These are phyloP conservation scores for Cyclocybe aegerita DNA, from an alignment of 768 basidiomycete genomes.

Conservation along the genomic window DNA sequence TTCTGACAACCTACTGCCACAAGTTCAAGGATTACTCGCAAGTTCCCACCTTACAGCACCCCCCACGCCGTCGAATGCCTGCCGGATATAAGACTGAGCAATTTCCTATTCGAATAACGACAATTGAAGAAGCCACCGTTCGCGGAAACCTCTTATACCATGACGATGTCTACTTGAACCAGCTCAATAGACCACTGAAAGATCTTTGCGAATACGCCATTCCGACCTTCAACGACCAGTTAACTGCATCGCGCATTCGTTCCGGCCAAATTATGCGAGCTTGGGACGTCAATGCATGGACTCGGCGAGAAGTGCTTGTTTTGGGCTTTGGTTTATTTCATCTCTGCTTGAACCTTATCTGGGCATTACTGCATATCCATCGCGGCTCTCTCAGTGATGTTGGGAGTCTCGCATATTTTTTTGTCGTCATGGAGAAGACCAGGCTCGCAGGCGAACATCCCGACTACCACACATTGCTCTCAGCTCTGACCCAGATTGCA, in stretches of 20 bases:
- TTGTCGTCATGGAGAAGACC: constrained; percentile 28
- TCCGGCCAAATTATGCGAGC: too few species aligned
- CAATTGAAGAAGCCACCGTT: constrained; percentile 26
- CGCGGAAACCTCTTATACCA: constrained; percentile 21
- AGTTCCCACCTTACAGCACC: too few species aligned
- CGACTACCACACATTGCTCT: constrained; percentile 30
- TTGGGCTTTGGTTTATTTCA: constrained; percentile 32
- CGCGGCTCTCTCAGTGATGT: constrained; percentile 20
- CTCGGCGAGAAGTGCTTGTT: constrained; percentile 19
- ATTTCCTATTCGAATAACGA: constrained; percentile 17
- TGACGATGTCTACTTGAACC: constrained; percentile 18
- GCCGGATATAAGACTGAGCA: constrained; percentile 17
- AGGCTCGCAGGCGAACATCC: constrained; percentile 29
- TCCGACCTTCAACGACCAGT: constrained; percentile 19
- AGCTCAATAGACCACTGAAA: constrained; percentile 10
- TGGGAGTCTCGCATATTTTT: constrained; percentile 29
- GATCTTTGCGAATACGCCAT: constrained; percentile 14
- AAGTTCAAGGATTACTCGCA: too few species aligned
- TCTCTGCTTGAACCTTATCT: constrained; percentile 31
- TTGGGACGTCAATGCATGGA: constrained; percentile 23
- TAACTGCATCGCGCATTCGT: constrained; percentile 19
- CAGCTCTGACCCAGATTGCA: constrained; percentile 28
- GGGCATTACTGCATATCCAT: constrained; percentile 27
- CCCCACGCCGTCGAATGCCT: too few species aligned
- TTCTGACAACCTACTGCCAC: too few species aligned